Base-by-base conservation (phyloP, 371 early-diverging fungal species). In the Globomyces sp. region DNA sequence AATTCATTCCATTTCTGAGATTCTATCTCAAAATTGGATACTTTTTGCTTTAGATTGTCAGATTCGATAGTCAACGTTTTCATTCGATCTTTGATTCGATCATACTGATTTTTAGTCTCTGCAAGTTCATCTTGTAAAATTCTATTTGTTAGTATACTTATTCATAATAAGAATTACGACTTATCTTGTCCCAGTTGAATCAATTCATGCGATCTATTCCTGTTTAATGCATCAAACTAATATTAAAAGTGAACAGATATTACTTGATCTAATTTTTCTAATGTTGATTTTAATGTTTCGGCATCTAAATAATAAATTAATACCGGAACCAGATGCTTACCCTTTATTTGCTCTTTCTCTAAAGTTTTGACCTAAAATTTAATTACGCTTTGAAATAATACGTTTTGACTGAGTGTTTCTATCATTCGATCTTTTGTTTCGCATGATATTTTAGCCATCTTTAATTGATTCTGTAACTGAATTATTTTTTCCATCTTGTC, bases 171-270 rank as follows among this genome's bases (percentile, higher is more conserved):
- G 6, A 8, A n/a, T 10, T 51, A 80, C 76, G 78, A 69, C 52
- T 81, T 81, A 65, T 81, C 81, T 64, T 81, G 81, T 0, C 75
- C 75, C 36, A 81, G 46, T 62, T 77, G 74, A 47, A 78, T 72
- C 10, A 81, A 61, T 44, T 78, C 75, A 6, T 63, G 58, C 57
- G 75, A 74, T 64, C 74, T 73, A 5, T 64, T 51, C 8, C 64
- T 57, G 24, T 8, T 52, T 0, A 37, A 9, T 13, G 46, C 49
- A 4, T 63, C 63, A 6, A 63, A 13, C 24, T 24, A 24, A 24
- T 24, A 24, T 24, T 24, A 24, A 24, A 24, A 24, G 24, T 24
- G 0, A 0, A 24, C 24, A 24, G 24, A 24, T 24, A 24, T 24
- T 24, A 24, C 24, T 13, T 49, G 42, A 42, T 41, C 44, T 13